Conservation (phyloP, 805 yeast species). For the Middelhovenomyces tepae region DNA sequence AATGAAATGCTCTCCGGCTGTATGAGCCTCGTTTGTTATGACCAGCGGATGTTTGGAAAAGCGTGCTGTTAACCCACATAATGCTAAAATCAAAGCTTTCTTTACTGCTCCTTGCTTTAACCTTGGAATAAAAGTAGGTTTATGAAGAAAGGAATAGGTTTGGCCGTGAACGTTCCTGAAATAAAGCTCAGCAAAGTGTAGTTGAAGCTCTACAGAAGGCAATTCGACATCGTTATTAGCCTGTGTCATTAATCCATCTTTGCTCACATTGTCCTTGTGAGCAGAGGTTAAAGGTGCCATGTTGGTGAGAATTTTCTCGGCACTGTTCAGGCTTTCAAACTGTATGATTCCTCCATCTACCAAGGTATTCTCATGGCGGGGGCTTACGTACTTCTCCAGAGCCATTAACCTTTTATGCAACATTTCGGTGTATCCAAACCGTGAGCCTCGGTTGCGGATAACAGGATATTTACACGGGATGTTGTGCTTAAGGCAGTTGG, state of each 20-base stretch:
- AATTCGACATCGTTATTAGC: constrained; percentile 10
- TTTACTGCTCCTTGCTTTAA: constrained; percentile 22
- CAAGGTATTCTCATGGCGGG: neutral
- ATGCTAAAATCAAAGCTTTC: constrained; percentile 24
- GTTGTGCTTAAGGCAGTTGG: constrained; percentile 25
- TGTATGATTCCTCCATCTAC: too few relatives aligned
- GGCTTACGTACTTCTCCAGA: constrained; percentile 12
- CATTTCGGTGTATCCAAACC: constrained; percentile 28
- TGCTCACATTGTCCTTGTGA: neutral
- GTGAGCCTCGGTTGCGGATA: constrained; percentile 28
- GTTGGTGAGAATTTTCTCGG: constrained; percentile 8
- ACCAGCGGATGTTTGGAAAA: constrained; percentile 27
- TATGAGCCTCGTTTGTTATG: constrained; percentile 11
- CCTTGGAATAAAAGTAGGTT: constrained; percentile 23
- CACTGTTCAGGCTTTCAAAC: constrained; percentile 2
- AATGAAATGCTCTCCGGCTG: constrained; percentile 15
- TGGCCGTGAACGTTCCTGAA: constrained; percentile 27
- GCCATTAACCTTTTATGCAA: constrained; percentile 17
- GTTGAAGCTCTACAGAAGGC: constrained; percentile 21
- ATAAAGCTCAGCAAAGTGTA: constrained; percentile 27
- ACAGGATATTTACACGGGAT: constrained; percentile 29
- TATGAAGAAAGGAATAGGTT: constrained; percentile 28
- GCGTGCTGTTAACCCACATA: constrained; percentile 29
- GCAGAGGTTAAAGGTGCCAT: neutral
- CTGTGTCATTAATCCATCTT: constrained; percentile 2